Conservation (phyloP, 2,329 filamentous ascomycete species). For the Trichoderma sp. region DNA sequence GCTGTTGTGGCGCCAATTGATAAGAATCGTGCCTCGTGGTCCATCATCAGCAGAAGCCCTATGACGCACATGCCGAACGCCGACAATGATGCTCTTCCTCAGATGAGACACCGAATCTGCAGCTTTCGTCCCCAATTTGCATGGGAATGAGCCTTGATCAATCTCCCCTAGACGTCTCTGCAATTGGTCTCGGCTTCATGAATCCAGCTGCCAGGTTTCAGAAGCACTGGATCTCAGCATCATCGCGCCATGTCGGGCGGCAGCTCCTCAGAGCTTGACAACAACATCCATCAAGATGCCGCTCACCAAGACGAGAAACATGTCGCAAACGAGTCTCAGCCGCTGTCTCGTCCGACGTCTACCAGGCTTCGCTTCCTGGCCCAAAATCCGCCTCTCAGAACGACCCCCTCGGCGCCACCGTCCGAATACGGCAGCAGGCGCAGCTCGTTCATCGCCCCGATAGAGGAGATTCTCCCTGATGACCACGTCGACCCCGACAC, state of each 20-base stretch:
- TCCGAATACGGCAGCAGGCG: slow-evolving; percentile 33
- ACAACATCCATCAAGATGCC: background rate
- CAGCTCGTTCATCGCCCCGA: slow-evolving; percentile 38
- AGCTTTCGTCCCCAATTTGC: no score
- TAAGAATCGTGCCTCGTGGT: background rate
- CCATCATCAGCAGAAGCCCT: background rate
- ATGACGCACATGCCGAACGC: slow-evolving; percentile 25
- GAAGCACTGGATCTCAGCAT: background rate
- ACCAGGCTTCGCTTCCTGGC: slow-evolving; percentile 9
- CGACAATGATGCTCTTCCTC: background rate
- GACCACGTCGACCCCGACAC: slow-evolving; percentile 44
- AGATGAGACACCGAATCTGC: no score
- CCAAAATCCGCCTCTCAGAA: slow-evolving; percentile 15
- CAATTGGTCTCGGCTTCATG: background rate
- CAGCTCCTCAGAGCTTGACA: background rate
- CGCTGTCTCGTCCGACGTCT: background rate
- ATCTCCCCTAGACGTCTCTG: background rate
- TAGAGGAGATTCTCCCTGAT: slow-evolving; percentile 41
- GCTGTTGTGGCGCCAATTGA: background rate
- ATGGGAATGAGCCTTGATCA: no score
- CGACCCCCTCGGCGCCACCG: slow-evolving; percentile 27
- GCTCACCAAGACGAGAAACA: background rate
- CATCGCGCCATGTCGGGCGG: background rate
- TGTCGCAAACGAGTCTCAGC: background rate
- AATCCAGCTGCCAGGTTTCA: background rate